Percentiles rank a stretch among this genome's conserved stretches.
Conservation (phyloP, 2,329 filamentous ascomycete genomes). For the Xylariomycetidae sp. region DNA sequence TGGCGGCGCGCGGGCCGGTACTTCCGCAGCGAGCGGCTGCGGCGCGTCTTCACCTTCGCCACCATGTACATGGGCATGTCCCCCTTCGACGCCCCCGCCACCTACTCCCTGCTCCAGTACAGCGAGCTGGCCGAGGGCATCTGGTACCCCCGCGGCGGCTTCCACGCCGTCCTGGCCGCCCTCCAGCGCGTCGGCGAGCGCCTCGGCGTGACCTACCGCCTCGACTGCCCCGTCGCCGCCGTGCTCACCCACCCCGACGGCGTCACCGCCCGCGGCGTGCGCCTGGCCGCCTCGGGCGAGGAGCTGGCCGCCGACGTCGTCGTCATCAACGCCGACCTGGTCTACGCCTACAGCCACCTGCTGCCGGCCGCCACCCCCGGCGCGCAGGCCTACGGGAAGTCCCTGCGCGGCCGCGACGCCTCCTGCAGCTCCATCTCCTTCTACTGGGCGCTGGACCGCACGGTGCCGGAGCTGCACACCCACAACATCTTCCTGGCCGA, state of each 20-base stretch:
- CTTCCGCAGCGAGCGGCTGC: conserved; percentile 62
- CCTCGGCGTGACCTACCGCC: conserved; percentile 55
- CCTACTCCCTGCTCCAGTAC: conserved; percentile 68
- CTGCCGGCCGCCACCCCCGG: conserved; percentile 40
- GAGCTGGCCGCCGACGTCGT: conserved; percentile 58
- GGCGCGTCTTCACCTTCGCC: conserved; percentile 68
- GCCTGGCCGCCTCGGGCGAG: conserved; percentile 51
- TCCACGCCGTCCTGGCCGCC: conserved; percentile 58
- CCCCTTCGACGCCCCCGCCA: conserved; percentile 69
- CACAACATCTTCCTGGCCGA: conserved; percentile 77
- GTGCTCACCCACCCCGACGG: conserved; percentile 49
- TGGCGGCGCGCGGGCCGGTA: conserved; percentile 60
- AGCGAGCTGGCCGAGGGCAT: conserved; percentile 72
- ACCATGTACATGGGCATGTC: conserved; percentile 84
- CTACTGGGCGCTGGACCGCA: conserved; percentile 62
- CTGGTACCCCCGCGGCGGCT: conserved; percentile 68
- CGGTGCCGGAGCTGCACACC: conserved; percentile 56
- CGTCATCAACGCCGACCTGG: conserved; percentile 66
- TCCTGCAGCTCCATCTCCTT: conserved; percentile 72
- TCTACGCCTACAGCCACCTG: conserved; percentile 68
- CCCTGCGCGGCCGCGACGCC: conserved; percentile 42
- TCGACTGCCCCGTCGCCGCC: conserved; percentile 50
- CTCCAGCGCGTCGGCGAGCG: conserved; percentile 58
- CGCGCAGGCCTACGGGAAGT: conserved; percentile 27
- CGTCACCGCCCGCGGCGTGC: conserved; percentile 50